Conservation (phyloP, 2,329 filamentous ascomycete species). For the Ascomycota sp. region DNA sequence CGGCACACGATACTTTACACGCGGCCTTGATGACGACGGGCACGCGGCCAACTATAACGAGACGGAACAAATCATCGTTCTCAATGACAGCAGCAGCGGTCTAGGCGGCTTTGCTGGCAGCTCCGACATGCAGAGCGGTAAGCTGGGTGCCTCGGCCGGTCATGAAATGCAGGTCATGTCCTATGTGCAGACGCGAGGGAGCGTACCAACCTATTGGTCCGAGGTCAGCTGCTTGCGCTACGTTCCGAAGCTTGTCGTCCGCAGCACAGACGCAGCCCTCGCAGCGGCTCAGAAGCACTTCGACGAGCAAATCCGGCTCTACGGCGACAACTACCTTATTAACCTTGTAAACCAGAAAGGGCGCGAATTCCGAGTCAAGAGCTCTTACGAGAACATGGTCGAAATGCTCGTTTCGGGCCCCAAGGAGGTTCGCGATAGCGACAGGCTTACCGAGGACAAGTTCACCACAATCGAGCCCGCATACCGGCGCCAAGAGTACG, state of each 20-base stretch:
- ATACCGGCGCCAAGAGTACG: conserved; percentile 40
- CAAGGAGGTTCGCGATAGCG: conserved; percentile 42
- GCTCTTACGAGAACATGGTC: conserved; percentile 83
- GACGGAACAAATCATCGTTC: conserved; percentile 77
- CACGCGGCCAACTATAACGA: conserved; percentile 99
- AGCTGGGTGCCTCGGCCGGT: conserved; percentile 33
- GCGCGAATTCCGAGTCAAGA: conserved; percentile 72
- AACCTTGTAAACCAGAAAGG: conserved; percentile 96
- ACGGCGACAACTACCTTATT: conserved; percentile 92
- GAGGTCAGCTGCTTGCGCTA: conserved; percentile 90
- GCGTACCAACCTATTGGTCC: conserved; percentile 88
- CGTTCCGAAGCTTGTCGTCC: conserved; percentile 73
- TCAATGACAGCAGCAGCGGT: conserved; percentile 63
- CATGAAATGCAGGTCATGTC: conserved; percentile 77
- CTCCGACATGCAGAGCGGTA: conserved; percentile 54
- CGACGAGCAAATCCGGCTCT: conserved; percentile 76
- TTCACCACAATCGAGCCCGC: conserved; percentile 56
- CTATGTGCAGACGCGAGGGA: conserved; percentile 91
- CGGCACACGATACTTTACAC: conserved; percentile 85
- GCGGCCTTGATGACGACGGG: conserved; percentile 80
- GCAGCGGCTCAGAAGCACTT: conserved; percentile 74
- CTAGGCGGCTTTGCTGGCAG: conserved; percentile 66
- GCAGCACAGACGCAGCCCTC: conserved; percentile 61
- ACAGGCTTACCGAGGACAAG: conserved; percentile 53
- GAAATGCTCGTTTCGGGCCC: conserved; percentile 52